Percentiles rank a stretch among this genome's conserved stretches.
These are phyloP conservation scores for Hypholoma sublateritium DNA, from an alignment of 768 basidiomycete species.

Conservation along the genomic window DNA sequence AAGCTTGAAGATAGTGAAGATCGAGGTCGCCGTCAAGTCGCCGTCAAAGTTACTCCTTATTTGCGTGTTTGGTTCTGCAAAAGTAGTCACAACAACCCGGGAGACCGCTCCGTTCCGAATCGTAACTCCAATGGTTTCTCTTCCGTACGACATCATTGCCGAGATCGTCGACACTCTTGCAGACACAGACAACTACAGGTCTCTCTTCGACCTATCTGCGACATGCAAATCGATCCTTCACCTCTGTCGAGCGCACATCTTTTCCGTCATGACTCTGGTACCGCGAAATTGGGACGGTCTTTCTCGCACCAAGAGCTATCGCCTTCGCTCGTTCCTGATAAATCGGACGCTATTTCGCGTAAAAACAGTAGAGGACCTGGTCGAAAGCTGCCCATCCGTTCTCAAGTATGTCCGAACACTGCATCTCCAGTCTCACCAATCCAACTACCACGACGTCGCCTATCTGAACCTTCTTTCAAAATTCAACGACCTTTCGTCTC, in stretches of 20 bases:
- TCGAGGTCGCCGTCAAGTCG: too few species aligned
- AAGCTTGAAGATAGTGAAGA: too few species aligned
- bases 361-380: neutral
- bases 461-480: neutral
- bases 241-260: neutral
- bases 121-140: neutral
- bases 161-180: neutral
- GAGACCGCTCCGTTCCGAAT: too few species aligned
- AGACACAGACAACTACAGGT: neutral
- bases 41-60: too few species aligned
- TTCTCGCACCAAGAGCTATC: neutral
- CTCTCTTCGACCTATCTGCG: neutral
- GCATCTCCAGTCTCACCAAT: neutral
- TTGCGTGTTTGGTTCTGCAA: too few species aligned
- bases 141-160: neutral
- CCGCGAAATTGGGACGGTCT: neutral
- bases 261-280: neutral
- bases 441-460: conserved; percentile 1
- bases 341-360: neutral
- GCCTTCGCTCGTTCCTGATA: neutral
- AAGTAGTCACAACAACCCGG: too few species aligned
- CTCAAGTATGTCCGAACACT: conserved; percentile 2
- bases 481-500: neutral
- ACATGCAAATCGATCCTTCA: neutral
- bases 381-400: neutral